Base-by-base conservation (phyloP, 75 land plant genomes). In the Gnetum montanum region DNA sequence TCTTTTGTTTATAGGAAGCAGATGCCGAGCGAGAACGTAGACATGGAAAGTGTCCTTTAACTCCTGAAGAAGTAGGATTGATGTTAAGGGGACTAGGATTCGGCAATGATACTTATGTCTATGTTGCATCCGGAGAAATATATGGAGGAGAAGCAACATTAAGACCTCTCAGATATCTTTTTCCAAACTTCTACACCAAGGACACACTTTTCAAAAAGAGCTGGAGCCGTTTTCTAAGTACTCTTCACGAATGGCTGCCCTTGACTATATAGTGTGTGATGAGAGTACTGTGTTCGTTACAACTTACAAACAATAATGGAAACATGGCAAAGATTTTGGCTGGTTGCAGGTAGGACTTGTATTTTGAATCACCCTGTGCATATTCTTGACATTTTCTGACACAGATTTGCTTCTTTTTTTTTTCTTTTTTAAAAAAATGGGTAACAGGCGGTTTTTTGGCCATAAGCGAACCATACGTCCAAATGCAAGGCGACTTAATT, bases 251-350 rank as follows among this genome's bases (percentile, higher is more conserved):
- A 77, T 95, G 80, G 99, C 99, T 49, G 99, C 99, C 10, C 70
- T 95, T 54, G 99, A 95, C 69, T 95, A 83, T 69, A 76, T 95
- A 49, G 99, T 90, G 12, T 86, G 81, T 56, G 92, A 92, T 59
- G 83, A 90, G 52, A 95, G 96, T 66, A 79, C 90, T 70, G 99
- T 86, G 1, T 95, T 95, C 70, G 88, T 86, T 53, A 77, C 19
- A 13, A n/a, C n/a, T n/a, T n/a, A n/a, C 99, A 13, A 95, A 95
- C 51, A 95, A 95, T 61, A 95, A 95, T 68, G 99, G 99, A 23
- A 95, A 95, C 61, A 95, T 95, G 99, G 99, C 99, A 8, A 85
- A 83, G 60, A 76, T 95, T 68, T 78, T 95, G 49, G 97, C 99
- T 20, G 99, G 99, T 10, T 76, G 80, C 59, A 86, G 99, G 99